phyloP scores from a whole-genome alignment of 495 filamentous ascomycete species.

The Tetracladium setigerum region DNA sequence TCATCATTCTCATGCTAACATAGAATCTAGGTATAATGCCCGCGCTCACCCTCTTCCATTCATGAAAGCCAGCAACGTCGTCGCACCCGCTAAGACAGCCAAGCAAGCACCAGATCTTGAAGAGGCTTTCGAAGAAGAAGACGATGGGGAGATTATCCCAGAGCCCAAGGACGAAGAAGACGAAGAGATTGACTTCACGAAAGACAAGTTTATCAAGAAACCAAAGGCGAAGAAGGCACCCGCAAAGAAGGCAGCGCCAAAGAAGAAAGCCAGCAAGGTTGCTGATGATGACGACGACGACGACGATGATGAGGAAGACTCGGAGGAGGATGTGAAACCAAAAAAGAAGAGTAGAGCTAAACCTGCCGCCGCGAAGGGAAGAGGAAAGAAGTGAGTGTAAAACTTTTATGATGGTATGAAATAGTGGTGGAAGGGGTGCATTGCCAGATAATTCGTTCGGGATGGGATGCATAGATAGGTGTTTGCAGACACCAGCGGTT shows the following conservation, averaged over 20 bases:
- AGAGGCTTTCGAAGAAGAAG: slow-evolving; percentile 90
- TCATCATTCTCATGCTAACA: slow-evolving; percentile 15
- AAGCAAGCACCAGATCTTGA: slow-evolving; percentile 90
- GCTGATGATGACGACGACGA: slow-evolving; percentile 39
- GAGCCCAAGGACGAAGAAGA: slow-evolving; percentile 56
- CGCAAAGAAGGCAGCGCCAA: slow-evolving; percentile 36
- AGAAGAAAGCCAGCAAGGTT: slow-evolving; percentile 49
- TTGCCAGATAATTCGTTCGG: no score
- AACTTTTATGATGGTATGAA: neutral
- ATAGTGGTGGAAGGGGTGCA: neutral
- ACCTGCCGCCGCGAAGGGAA: slow-evolving; percentile 29
- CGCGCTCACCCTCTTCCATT: slow-evolving; percentile 87
- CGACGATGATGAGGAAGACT: slow-evolving; percentile 30
- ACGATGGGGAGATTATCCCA: slow-evolving; percentile 55
- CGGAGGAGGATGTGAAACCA: slow-evolving; percentile 39
- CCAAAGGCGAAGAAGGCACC: slow-evolving; percentile 53
- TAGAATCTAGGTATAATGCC: slow-evolving; percentile 61
- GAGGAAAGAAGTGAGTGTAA: slow-evolving; percentile 24
- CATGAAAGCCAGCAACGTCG: slow-evolving; percentile 80
- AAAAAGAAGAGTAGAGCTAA: slow-evolving; percentile 47
- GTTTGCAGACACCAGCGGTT: no score
- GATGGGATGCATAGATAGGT: no score
- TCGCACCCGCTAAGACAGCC: slow-evolving; percentile 57
- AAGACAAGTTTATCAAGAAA: slow-evolving; percentile 93
- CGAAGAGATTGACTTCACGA: slow-evolving; percentile 68